Evolutionary conservation across 805 yeast genomes (phyloP).

Genomic region (Wickerhamomyces hampshirensis): DNA sequence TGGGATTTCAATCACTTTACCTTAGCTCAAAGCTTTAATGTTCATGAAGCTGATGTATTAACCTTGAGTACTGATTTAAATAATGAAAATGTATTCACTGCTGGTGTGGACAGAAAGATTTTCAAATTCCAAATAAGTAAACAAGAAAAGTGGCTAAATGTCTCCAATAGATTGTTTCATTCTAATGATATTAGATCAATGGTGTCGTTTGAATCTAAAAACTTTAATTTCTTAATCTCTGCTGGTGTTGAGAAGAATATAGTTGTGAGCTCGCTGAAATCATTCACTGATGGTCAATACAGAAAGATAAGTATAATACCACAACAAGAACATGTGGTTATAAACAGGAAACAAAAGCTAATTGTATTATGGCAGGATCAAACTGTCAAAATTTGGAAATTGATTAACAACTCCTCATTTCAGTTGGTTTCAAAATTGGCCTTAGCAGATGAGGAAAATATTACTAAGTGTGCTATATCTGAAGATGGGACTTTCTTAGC

Average conservation of each 20-base stretch:
- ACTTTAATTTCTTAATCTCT: slow-evolving; percentile 63
- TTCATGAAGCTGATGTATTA: slow-evolving; percentile 89
- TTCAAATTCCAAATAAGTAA: slow-evolving; percentile 46
- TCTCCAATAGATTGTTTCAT: slow-evolving; percentile 74
- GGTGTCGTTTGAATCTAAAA: slow-evolving; percentile 63
- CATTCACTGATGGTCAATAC: slow-evolving; percentile 67
- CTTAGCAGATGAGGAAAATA: slow-evolving; percentile 74
- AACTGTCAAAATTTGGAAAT: slow-evolving; percentile 73
- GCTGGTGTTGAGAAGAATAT: slow-evolving; percentile 80
- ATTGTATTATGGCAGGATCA: slow-evolving; percentile 81
- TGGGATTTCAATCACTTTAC: slow-evolving; percentile 85
- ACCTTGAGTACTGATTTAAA: slow-evolving; percentile 56
- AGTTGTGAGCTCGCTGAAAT: slow-evolving; percentile 54
- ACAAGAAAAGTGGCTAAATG: slow-evolving; percentile 69
- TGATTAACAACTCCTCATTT: slow-evolving; percentile 40
- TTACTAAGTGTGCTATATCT: slow-evolving; percentile 62
- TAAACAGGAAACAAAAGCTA: slow-evolving; percentile 43
- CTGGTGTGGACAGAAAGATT: slow-evolving; percentile 92
- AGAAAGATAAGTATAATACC: slow-evolving; percentile 65
- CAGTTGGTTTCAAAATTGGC: slow-evolving; percentile 62
- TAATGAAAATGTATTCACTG: slow-evolving; percentile 69
- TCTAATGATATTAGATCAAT: slow-evolving; percentile 81
- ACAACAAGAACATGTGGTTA: slow-evolving; percentile 45
- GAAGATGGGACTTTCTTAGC: slow-evolving; percentile 61
- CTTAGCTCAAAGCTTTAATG: slow-evolving; percentile 71